A percentile compares a stretch with the other conserved stretches of the same genome.
phyloP scores from a whole-genome alignment of 176 grass and related monocot genomes.

The Raddia guianensis region DNA sequence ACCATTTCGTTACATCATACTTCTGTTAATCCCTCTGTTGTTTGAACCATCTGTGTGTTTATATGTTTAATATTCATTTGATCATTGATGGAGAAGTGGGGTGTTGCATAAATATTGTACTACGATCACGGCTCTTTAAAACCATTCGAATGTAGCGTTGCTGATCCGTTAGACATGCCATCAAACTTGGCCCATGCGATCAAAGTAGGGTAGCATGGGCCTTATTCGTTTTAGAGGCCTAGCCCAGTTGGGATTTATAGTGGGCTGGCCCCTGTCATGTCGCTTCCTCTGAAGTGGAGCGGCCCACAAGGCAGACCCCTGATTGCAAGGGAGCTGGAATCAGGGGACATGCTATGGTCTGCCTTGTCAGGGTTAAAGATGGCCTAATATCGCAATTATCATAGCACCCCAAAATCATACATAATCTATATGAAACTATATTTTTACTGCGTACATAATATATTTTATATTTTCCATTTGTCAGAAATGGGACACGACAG shows the following conservation, averaged over 20 bases:
- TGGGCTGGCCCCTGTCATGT: constrained; percentile 13
- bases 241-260: too few species aligned
- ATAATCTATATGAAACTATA: neutral
- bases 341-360: too few species aligned
- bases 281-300: neutral
- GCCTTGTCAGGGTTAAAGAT: neutral
- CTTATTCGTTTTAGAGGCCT: neutral
- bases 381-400: neutral
- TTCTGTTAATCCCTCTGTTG: neutral
- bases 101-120: neutral
- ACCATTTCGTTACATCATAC: neutral
- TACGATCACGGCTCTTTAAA: too few species aligned
- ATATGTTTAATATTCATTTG: neutral
- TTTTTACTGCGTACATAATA: neutral
- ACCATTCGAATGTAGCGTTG: neutral
- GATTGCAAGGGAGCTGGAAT: too few species aligned
- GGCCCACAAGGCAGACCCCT: neutral
- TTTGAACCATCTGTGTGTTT: neutral
- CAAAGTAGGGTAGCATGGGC: neutral
- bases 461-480: neutral
- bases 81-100: neutral
- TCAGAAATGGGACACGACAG: neutral
- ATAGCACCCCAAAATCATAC: neutral
- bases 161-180: neutral
- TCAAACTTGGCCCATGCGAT: neutral